Evolutionary conservation across 1,284 basidiomycete species (phyloP).

Genomic region (Papiliotrema laurentii): DNA sequence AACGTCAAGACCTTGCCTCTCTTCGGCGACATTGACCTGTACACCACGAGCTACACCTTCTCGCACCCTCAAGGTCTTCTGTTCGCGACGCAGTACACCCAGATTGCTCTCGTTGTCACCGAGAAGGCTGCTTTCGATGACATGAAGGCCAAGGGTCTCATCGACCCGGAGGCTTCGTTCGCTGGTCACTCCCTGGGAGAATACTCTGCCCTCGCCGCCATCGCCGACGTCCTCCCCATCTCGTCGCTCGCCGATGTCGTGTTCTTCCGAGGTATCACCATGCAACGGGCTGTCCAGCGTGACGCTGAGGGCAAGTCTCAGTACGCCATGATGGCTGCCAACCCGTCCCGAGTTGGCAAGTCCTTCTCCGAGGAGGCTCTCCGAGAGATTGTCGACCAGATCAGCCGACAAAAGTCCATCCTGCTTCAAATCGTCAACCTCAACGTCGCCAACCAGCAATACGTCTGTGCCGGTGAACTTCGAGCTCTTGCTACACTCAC

Average conservation of each 20-base stretch:
- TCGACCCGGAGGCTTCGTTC: slow-evolving; percentile 86
- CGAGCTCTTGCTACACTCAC: slow-evolving; percentile 88
- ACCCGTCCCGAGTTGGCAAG: slow-evolving; percentile 89
- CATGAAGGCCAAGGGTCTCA: slow-evolving; percentile 91
- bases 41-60: slow-evolving; percentile 94
- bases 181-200: slow-evolving; percentile 98
- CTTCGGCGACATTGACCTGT: slow-evolving; percentile 85
- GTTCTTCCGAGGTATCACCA: slow-evolving; percentile 98
- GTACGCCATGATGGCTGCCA: slow-evolving; percentile 98
- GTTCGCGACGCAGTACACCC: slow-evolving; percentile 96
- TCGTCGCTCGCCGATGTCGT: slow-evolving; percentile 96
- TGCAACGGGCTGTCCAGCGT: slow-evolving; percentile 96
- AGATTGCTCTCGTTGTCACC: slow-evolving; percentile 95
- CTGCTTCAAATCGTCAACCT: slow-evolving; percentile 96
- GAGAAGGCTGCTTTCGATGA: slow-evolving; percentile 98
- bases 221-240: slow-evolving; percentile 91
- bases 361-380: slow-evolving; percentile 86
- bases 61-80: slow-evolving; percentile 91
- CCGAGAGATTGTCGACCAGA: slow-evolving; percentile 89
- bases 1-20: slow-evolving; percentile 90
- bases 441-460: slow-evolving; percentile 79
- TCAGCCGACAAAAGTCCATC: slow-evolving; percentile 68
- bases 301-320: slow-evolving; percentile 88
- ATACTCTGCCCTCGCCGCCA: slow-evolving; percentile 95
- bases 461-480: slow-evolving; percentile 95